Evolutionary conservation across 768 basidiomycete species (phyloP), one percentile per base, ranked within the genome.

Genomic region (Amyloporia xantha): DNA sequence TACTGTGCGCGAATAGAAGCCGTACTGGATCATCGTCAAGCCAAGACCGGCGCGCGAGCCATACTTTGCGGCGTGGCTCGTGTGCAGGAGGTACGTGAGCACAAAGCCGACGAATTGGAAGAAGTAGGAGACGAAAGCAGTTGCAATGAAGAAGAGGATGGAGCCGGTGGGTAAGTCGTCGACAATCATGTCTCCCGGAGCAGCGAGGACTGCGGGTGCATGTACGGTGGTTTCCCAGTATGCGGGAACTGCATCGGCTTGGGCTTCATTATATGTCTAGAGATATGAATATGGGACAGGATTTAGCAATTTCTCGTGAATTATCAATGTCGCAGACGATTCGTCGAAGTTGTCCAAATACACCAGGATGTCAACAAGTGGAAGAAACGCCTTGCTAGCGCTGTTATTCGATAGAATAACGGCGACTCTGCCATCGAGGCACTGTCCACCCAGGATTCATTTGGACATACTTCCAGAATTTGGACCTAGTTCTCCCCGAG

Each of bases 181-280:
- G 55, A 99, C 84, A 64, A 96, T 79, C 74, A 97, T 85, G 60
- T 82, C 76, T 2, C 77, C 70, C 38, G 73, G 63, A 19, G 68
- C 65, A 41, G 77, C 75, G 30, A 74, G 48, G 23, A 73, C 69
- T 0, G 51, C 51, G 12, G 91, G 91, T 0, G 93, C 82, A 52
- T 94, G 88, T 7, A 97, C 80, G 0, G 91, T 93, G 1, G 90
- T 97, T 62, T 99, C 95, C 90, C 92, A 97, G 66, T 99, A 99
- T 0, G 91, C 79, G 0, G 96, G 96, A 0, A 88, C 93, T 0
- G 90, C 80, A 61, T 99, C 95, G 24, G 84, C 78, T 53, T 91
- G 84, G 2, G 95, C 96, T 13, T 84, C 77, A 11, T 83, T 75
- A 60, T 99, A 99, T 0, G 92, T 81, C 88, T 93, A 49, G n/a